Conservation (phyloP, 371 early-diverging fungal species). For the Chytridium lagenaria region DNA sequence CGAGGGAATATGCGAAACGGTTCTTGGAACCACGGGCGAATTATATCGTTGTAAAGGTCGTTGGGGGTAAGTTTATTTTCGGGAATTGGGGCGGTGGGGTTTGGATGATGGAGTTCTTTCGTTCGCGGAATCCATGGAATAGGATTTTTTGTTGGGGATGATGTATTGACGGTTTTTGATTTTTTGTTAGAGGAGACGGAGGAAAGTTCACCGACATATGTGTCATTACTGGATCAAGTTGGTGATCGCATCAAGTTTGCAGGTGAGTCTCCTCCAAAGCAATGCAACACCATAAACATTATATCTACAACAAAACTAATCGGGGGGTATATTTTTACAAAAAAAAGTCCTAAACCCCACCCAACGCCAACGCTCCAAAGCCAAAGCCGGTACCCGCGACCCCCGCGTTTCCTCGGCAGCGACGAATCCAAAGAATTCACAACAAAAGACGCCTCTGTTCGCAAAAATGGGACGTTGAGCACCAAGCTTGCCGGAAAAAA, state of each 20-base stretch:
- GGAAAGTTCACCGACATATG: slow-evolving; percentile 42
- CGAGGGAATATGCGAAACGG: slow-evolving; percentile 55
- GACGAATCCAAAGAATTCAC: slow-evolving; percentile 18
- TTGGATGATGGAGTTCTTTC: too few relatives aligned
- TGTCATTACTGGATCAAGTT: slow-evolving; percentile 46
- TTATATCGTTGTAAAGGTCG: slow-evolving; percentile 54
- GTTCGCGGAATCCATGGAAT: too few relatives aligned
- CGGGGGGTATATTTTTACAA: background rate
- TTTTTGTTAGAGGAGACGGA: slow-evolving; percentile 42
- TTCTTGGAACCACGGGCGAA: slow-evolving; percentile 46
- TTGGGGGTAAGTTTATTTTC: slow-evolving; percentile 43
- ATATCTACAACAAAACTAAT: too few relatives aligned
- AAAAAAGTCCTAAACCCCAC: slow-evolving; percentile 15
- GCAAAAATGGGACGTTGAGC: background rate
- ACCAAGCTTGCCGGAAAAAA: slow-evolving; percentile 4
- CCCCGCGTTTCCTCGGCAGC: slow-evolving; percentile 20
- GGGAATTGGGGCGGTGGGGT: too few relatives aligned
- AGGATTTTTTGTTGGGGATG: background rate
- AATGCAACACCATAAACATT: background rate
- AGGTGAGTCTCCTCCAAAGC: slow-evolving; percentile 33
- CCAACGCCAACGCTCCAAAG: slow-evolving; percentile 28
- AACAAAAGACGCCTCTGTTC: background rate
- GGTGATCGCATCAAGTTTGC: slow-evolving; percentile 53
- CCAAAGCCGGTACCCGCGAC: slow-evolving; percentile 29
- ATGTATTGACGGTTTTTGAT: background rate